phyloP scores from a whole-genome alignment of 2,329 filamentous ascomycete species.

The Dryadomyces quercivorus region DNA sequence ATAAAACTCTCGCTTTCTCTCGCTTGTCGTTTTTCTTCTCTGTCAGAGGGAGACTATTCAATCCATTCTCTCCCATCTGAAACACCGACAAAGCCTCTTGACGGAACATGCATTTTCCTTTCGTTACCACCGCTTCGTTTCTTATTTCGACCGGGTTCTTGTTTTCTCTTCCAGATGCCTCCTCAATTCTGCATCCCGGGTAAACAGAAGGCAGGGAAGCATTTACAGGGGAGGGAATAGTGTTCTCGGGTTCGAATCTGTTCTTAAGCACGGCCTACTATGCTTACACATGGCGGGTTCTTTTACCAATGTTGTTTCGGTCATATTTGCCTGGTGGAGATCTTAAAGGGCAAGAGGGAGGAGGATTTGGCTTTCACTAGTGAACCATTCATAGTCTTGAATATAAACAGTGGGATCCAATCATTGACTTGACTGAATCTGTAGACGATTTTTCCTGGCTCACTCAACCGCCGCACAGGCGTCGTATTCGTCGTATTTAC shows the following conservation, averaged over 20 bases:
- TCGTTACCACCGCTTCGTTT: not conserved
- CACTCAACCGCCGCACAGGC: no score
- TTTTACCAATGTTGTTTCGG: not conserved
- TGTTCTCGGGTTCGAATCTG: slow-evolving; percentile 7
- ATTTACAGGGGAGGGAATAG: not conserved
- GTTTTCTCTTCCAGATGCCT: not conserved
- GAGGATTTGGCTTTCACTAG: not conserved
- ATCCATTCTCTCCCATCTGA: not conserved
- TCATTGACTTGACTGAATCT: not conserved
- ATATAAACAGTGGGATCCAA: not conserved
- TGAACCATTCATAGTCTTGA: not conserved
- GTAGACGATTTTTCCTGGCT: not conserved
- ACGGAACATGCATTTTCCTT: not conserved
- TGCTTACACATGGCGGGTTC: not conserved
- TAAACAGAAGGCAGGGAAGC: not conserved
- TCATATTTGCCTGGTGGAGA: not conserved
- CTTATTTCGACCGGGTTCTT: not conserved
- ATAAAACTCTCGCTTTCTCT: not conserved
- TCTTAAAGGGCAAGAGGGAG: not conserved
- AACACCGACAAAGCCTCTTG: not conserved
- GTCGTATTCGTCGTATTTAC: no score
- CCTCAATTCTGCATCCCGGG: not conserved
- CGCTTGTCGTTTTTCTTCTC: not conserved
- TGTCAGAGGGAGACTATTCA: not conserved
- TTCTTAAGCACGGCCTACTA: not conserved